These are phyloP conservation scores for Tetrahymena elliotti DNA, from an alignment of 73 alveolate genomes.

Conservation along the genomic window DNA sequence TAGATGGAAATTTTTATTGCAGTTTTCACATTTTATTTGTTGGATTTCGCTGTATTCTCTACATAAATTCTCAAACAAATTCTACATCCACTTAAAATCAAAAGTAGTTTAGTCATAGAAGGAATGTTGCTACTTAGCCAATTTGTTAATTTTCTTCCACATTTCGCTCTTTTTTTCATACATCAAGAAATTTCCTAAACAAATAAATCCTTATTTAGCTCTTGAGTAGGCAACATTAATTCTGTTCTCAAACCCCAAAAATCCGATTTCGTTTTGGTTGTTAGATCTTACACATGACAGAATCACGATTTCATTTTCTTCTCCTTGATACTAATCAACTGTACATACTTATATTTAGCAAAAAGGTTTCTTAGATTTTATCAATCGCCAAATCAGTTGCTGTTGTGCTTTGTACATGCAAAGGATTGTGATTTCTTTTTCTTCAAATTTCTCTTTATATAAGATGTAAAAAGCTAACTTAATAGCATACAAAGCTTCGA, in stretches of 20 bases:
- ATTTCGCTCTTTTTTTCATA: not conserved
- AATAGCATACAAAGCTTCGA: constrained; percentile 60
- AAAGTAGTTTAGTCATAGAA: not conserved
- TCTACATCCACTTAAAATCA: not conserved
- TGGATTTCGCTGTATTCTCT: not conserved
- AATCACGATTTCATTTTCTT: constrained; percentile 80
- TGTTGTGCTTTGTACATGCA: constrained; percentile 61
- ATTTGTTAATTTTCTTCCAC: not conserved
- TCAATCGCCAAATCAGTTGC: constrained; percentile 9
- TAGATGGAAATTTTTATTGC: not conserved
- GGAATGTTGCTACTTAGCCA: not conserved
- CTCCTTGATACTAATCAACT: constrained; percentile 87
- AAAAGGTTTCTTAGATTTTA: not conserved
- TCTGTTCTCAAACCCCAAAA: constrained; percentile 65
- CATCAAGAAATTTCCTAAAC: constrained; percentile 66
- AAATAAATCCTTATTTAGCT: constrained; percentile 76
- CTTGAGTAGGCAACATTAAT: constrained; percentile 87
- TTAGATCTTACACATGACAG: constrained; percentile 76
- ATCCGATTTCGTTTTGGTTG: constrained; percentile 56
- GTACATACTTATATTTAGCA: constrained; percentile 51
- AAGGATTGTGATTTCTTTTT: constrained; percentile 55
- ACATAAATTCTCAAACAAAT: not conserved
- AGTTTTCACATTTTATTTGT: not conserved
- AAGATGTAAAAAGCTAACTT: constrained; percentile 57
- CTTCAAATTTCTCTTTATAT: constrained; percentile 34